Evolutionary conservation across 768 basidiomycete genomes (phyloP).

Genomic region (Leucosporidium yakuticum): DNA sequence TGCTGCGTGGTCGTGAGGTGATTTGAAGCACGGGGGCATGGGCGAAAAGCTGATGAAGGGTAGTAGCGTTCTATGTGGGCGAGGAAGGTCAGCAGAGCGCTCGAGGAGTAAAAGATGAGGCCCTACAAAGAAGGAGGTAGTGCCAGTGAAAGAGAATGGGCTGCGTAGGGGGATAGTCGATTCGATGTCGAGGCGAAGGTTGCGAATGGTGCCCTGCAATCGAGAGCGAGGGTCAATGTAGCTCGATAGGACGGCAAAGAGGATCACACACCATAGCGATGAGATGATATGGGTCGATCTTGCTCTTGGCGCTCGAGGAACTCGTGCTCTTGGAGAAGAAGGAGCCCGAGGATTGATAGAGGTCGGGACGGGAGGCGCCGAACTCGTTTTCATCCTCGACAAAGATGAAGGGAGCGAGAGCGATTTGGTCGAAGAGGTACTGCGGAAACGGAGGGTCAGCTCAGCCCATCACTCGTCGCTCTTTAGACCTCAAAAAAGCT

Average conservation of each 20-base stretch:
- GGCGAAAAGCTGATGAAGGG: conserved; percentile 40
- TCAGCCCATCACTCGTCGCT: background rate
- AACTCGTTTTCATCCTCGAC: conserved; percentile 58
- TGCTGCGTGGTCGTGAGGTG: conserved; percentile 13
- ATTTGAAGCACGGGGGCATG: conserved; percentile 40
- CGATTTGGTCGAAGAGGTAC: conserved; percentile 95
- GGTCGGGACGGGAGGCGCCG: conserved; percentile 45
- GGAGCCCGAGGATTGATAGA: conserved; percentile 2
- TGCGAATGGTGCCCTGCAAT: conserved; percentile 11
- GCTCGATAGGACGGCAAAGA: background rate
- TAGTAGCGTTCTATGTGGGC: conserved; percentile 33
- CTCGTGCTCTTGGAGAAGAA: conserved; percentile 10
- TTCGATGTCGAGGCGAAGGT: conserved; percentile 38
- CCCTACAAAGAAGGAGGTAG: conserved; percentile 38
- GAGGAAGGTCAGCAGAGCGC: no score
- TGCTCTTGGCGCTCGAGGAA: conserved; percentile 53
- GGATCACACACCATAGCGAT: conserved; percentile 62
- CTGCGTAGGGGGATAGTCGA: conserved; percentile 39
- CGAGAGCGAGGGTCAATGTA: background rate
- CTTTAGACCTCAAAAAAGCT: conserved; percentile 38
- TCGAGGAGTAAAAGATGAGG: background rate
- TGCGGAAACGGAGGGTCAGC: conserved; percentile 40
- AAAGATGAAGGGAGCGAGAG: conserved; percentile 92
- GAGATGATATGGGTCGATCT: conserved; percentile 86
- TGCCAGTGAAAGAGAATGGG: conserved; percentile 44